Evolutionary conservation across 345 rosid genomes (phyloP), one percentile per base, ranked within the genome.

Genomic region (Citrus inodora): DNA sequence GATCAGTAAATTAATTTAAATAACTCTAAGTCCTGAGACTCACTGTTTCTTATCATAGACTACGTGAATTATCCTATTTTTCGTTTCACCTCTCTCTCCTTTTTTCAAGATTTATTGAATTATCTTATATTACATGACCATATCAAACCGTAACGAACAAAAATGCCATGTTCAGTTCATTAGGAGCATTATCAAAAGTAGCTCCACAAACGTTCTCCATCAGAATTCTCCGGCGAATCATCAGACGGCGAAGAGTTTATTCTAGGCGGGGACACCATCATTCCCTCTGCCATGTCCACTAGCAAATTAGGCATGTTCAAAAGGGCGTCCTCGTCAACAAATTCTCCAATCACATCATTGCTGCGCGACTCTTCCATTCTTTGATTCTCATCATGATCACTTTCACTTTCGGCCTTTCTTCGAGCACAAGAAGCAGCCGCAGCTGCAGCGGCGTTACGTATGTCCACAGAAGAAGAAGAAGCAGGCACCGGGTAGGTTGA

Each of bases 201-300:
- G 76, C 90, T 89, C 98, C 98, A 95, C 27, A 95, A 83, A 56
- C 85, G 89, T 74, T 89, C 88, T 56, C 83, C 93, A 67, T 88
- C 88, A 0, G 89, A 86, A 79, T 85, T 88, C 83, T 87, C 93
- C 30, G 88, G 89, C 3, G 93, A 94, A 67, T 89, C 86, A 75
- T 92, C 88, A 0, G 87, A 78, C n/a, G 80, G 86, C 35, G 92
- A 73, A 21, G 87, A 74, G 77, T 76, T 80, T 77, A 94, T 89
- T 73, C 95, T 82, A 5, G 98, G 98, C 0, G 97, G 98, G 2
- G 94, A 86, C 76, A 93, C 80, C 89, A 95, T 79, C 97, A 95
- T 88, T 64, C 98, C 98, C 80, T 88, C 97, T 0, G 98, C 98
- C 98, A 95, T 93, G 80, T 92, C 91, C 80, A 91, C 94, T 70